phyloP scores from a whole-genome alignment of 495 filamentous ascomycete genomes.

The Geopyxis carbonaria region DNA sequence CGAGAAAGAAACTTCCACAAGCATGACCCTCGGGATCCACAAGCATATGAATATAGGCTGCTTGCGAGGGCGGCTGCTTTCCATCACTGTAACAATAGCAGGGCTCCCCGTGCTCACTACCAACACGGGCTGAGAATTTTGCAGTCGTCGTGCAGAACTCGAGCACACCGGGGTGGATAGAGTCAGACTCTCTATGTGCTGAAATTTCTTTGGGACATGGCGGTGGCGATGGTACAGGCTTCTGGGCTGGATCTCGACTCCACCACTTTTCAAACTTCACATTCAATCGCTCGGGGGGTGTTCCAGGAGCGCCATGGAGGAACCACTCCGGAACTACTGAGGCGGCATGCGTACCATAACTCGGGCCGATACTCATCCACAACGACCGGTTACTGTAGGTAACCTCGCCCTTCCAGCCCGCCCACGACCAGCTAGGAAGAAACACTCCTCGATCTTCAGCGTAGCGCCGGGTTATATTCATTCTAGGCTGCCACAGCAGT shows the following conservation, averaged over 20 bases:
- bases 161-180: neutral
- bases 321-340: neutral
- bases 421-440: slow-evolving; percentile 3
- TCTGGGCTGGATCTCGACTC: neutral
- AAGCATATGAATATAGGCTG: neutral
- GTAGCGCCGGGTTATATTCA: neutral
- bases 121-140: neutral
- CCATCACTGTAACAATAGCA: slow-evolving; percentile 1
- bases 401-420: neutral
- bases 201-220: neutral
- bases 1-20: neutral
- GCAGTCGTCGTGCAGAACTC: neutral
- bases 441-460: neutral
- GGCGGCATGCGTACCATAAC: neutral
- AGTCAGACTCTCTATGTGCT: neutral
- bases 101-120: neutral
- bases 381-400: neutral
- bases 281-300: neutral
- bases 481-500: slow-evolving; percentile 1
- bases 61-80: too few species aligned
- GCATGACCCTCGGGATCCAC: neutral
- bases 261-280: neutral
- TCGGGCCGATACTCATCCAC: neutral
- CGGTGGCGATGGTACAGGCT: too few species aligned
- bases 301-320: neutral